A percentile compares a stretch with the other conserved stretches of the same genome.
Evolutionary conservation across 2,329 filamentous ascomycete genomes (phyloP).

Genomic region (Sclerotinia borealis): DNA sequence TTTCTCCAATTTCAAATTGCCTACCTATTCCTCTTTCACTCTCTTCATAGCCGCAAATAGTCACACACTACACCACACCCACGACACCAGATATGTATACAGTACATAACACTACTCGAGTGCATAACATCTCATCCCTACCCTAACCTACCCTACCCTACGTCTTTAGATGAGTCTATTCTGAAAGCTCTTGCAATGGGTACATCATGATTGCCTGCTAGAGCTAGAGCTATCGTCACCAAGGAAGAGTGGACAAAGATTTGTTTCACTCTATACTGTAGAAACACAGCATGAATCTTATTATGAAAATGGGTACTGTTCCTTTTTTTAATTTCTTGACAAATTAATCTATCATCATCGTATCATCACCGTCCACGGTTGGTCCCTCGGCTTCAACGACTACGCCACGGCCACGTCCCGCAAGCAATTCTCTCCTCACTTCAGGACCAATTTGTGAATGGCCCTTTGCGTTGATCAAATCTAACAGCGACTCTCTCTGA

Average conservation of each 20-base stretch:
- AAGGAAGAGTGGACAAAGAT: neutral
- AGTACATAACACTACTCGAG: no score
- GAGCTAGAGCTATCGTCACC: neutral
- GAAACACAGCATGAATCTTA: neutral
- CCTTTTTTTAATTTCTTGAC: neutral
- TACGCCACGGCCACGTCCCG: slow-evolving; percentile 79
- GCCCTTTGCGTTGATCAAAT: slow-evolving; percentile 76
- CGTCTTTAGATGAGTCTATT: no score
- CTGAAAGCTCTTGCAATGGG: no score
- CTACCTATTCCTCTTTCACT: slow-evolving; percentile 1
- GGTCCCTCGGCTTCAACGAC: slow-evolving; percentile 52
- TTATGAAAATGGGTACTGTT: neutral
- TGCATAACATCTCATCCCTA: no score
- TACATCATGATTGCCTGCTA: neutral
- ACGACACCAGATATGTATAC: neutral
- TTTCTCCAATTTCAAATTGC: neutral
- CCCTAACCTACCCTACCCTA: no score
- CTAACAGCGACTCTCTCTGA: slow-evolving; percentile 82
- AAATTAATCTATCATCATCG: slow-evolving; percentile 64
- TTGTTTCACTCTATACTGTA: neutral
- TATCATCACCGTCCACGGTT: slow-evolving; percentile 73
- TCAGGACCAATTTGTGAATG: slow-evolving; percentile 88
- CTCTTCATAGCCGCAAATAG: slow-evolving; percentile 46
- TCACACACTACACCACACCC: slow-evolving; percentile 49
- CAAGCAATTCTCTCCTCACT: slow-evolving; percentile 79